Evolutionary conservation across 2,329 filamentous ascomycete species (phyloP), one percentile per base, ranked within the genome.

Genomic region (Phialophora chinensis): DNA sequence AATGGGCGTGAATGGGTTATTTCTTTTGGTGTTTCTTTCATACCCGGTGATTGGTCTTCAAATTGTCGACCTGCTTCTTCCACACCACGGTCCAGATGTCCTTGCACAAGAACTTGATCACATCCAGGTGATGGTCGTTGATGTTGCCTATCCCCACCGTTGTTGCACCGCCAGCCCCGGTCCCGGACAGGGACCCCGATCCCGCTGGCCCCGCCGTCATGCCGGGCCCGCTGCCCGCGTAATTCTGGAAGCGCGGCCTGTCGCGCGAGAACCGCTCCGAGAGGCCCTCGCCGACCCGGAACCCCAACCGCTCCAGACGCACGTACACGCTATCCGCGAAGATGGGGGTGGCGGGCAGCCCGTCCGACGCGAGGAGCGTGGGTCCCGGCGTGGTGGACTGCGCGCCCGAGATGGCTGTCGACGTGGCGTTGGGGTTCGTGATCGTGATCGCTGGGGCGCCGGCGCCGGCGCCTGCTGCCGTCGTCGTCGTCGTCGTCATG

Each of bases 91-190:
- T 93, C 95, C 95, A 99, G 53, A 99, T 85, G 78, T 99, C 95
- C 82, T 99, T 99, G 86, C 95, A 99, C 58, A 99, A 84, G 76
- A 99, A 98, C 78, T 99, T 99, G 77, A 99, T 99, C 58, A 93
- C 91, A 76, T 98, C 95, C 50, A 99, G 87, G 3, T 93, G 93
- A 50, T 61, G 59, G 23, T 61, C 59, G 20, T 61, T 61, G n/a
- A 61, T 44, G 49, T 54, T 61, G 31, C 59, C 59, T 23, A 61
- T 44, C 14, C 47, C 49, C 7, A 25, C 17, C 25, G 20, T 29
- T 17, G 23, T 17, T 12, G 27, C 49, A 12, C 49, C 8, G 49
- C 49, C 49, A 10, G 49, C 8, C 2, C 49, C 49, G 5, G 11
- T 53, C 5, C 49, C 49, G 6, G 20, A 12, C 10, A 23, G 27